These are phyloP conservation scores for Auxenochlorella pyrenoidosa DNA, from an alignment of 139 green algal genomes.

Conservation along the genomic window DNA sequence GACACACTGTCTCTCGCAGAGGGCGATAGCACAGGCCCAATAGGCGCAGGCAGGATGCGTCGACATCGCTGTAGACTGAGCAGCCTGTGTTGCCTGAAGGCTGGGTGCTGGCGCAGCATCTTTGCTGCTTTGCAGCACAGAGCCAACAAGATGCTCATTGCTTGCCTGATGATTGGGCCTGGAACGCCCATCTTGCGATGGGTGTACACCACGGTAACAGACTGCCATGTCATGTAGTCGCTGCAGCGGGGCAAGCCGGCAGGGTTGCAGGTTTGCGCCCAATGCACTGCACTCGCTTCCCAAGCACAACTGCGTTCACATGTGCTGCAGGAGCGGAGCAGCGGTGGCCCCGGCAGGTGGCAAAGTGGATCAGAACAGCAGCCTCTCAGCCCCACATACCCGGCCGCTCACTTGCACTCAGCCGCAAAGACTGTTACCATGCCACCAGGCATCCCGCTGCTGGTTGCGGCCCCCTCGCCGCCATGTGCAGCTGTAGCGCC, in stretches of 20 bases:
- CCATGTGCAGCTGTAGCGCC: neutral
- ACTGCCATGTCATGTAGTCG: constrained; percentile 15
- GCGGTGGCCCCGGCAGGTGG: neutral
- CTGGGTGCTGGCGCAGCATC: too few relatives aligned
- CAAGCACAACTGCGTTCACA: too few relatives aligned
- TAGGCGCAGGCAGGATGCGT: too few relatives aligned
- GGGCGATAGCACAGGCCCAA: too few relatives aligned
- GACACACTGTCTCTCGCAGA: too few relatives aligned
- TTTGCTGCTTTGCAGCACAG: too few relatives aligned
- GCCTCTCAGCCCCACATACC: too few relatives aligned
- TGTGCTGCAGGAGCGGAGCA: neutral
- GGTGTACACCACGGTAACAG: constrained; percentile 22
- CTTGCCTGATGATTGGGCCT: constrained; percentile 4
- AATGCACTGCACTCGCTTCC: too few relatives aligned
- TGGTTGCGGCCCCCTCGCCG: neutral
- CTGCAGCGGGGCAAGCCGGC: neutral
- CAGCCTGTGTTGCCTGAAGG: too few relatives aligned
- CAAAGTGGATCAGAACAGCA: neutral
- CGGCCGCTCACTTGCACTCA: neutral
- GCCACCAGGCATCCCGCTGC: neutral
- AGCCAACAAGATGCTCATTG: neutral
- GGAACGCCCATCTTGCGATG: constrained; percentile 2
- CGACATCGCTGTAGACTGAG: too few relatives aligned
- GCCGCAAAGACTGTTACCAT: constrained; percentile 1
- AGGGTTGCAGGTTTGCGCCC: neutral